Evolutionary conservation across 2,329 filamentous ascomycete genomes (phyloP), one percentile per base, ranked within the genome.

Genomic region (Botrytis galanthina): DNA sequence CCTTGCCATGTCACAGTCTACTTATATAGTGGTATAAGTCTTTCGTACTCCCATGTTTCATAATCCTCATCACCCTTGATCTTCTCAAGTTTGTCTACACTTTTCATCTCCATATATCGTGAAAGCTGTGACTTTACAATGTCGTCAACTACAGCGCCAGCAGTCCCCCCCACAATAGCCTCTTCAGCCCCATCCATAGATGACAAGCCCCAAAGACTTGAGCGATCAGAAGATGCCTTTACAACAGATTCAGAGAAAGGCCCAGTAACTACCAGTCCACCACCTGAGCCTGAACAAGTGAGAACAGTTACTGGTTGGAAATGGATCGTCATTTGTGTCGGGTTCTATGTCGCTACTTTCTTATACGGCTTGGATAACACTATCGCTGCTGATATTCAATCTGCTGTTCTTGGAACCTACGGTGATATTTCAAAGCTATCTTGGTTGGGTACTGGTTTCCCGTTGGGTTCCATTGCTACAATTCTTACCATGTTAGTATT

Each of bases 381-480:
- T 26, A 62, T 88, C 59, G 82, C 83, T 4, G 85, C 85, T 29
- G 82, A 85, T 75, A 81, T 86, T 29, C 84, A 86, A 73, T 82
- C 81, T 77, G 70, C 70, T 14, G 81, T 85, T n/a, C 75, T 83
- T 35, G 78, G 81, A 29, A 74, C 74, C 0, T 83, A 84, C 37
- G 78, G 78, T n/a, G 75, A 82, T 2, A 75, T 83, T 59, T 76
- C 81, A 10, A 80, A 82, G 64, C 77, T 85, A 7, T 77, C 81
- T 18, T 86, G 84, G 84, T 75, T 85, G n/a, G 79, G 79, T 26
- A 79, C 79, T 3, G 81, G 78, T 1, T 84, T 86, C 69, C 77
- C 82, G 2, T 78, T 86, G 2, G 83, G 83, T 26, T 72, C 70
- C 5, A 68, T 68, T 48, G 70, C 62, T 26, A 72, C 70, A 1